Base-by-base conservation (phyloP, 2,329 filamentous ascomycete genomes). In the Bipolaris gigantea region DNA sequence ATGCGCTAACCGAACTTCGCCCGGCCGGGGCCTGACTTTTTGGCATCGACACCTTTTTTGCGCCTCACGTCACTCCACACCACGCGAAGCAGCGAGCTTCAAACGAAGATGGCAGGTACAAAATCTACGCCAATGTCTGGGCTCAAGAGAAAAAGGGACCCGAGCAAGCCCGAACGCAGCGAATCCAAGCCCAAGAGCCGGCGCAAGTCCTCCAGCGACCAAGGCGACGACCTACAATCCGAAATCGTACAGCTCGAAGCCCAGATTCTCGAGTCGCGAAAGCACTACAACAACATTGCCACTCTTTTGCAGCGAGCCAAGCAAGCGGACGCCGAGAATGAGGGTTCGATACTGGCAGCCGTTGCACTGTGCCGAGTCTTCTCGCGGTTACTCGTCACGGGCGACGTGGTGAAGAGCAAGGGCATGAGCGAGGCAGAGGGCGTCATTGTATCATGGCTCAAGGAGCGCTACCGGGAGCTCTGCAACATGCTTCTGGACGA, bases 271-370 rank as follows among this genome's bases (percentile, higher is more conserved):
- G 87, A 94, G 73, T 96, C 92, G 45, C 89, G 86, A 69, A 90
- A 92, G 74, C 85, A 96, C 76, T 96, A 95, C 81, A 96, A 96
- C 79, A 91, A 96, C 70, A 93, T 97, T 67, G 82, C 85, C 7
- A 84, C 82, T 10, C 77, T 97, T 34, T 79, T 96, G 41, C 81
- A 81, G 38, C 82, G 85, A 65, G 59, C 69, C 1, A 66, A 63
- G 48, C 75, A 85, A 34, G 72, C 82, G 33, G 74, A 81, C 2
- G 72, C 78, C 18, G 78, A 82, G 16, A 73, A 79, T 2, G 83
- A 87, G 39, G 79, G 84, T 4, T 80, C 84, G 10, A 78, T 90
- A 42, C 77, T 89, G 32, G 89, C 92, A 0, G 85, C 88, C 0
- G 87, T 97, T 18, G 88, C 92, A 2, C 80, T 97, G 43, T 96